phyloP scores from a whole-genome alignment of 192 early-diverging fungal genomes.

The Gryganskiella cystojenkinii region DNA sequence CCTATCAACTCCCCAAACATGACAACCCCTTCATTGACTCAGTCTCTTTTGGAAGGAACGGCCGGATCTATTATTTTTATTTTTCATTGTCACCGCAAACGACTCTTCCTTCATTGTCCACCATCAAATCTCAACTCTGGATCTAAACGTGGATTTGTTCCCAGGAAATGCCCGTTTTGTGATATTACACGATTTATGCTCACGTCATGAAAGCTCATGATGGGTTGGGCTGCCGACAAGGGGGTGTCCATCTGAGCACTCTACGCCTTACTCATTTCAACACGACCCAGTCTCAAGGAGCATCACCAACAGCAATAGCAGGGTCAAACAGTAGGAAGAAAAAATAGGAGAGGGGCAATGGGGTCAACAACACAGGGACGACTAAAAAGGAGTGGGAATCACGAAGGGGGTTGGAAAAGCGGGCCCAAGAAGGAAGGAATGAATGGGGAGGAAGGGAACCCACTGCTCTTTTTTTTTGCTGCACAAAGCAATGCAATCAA shows the following conservation, averaged over 20 bases:
- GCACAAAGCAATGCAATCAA: no score
- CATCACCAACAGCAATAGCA: conserved; percentile 3
- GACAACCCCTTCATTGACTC: background rate
- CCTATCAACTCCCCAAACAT: background rate
- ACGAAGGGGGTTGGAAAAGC: conserved; percentile 11
- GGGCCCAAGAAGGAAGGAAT: conserved; percentile 19
- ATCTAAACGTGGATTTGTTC: no score
- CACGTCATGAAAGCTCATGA: no score
- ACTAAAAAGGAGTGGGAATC: conserved; percentile 52
- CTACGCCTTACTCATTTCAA: background rate
- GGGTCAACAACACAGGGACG: conserved; percentile 20
- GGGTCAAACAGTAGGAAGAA: conserved; percentile 3
- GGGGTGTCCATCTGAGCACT: background rate
- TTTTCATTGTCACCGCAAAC: no score
- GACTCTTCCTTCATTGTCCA: no score
- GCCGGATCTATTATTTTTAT: no score
- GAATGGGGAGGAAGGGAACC: conserved; percentile 24
- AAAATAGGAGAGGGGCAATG: conserved; percentile 44
- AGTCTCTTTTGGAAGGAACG: background rate
- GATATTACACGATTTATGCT: no score
- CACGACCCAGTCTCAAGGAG: no score
- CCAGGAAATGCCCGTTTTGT: no score
- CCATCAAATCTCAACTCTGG: no score
- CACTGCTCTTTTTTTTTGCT: background rate
- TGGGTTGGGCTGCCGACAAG: no score